phyloP scores from a whole-genome alignment of 306 rosid species.

The Adenanthera pavonina region DNA sequence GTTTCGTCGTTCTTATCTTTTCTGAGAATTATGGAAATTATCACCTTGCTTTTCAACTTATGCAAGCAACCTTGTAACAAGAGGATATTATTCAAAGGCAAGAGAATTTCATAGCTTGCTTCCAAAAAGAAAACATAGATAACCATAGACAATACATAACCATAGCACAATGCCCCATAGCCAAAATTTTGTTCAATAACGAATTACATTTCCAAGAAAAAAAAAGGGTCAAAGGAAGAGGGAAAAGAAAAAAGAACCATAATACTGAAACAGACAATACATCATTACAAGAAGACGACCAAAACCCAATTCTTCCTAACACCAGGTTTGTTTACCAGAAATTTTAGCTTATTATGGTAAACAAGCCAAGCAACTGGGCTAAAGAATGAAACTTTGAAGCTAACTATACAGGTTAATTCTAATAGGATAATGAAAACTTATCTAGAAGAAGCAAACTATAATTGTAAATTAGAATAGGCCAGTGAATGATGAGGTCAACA shows the following conservation, averaged over 20 bases:
- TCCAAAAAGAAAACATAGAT: not conserved
- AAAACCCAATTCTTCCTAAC: constrained; percentile 22
- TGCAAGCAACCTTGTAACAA: not conserved
- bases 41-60: not conserved
- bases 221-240: not conserved
- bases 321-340: constrained; percentile 34
- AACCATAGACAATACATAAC: not conserved
- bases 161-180: constrained; percentile 2
- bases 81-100: not conserved
- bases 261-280: constrained; percentile 36
- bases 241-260: not conserved
- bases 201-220: constrained; percentile 1
- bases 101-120: not conserved
- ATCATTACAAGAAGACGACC: constrained; percentile 29
- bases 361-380: constrained; percentile 38
- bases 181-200: constrained; percentile 7
- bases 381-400: constrained; percentile 62
- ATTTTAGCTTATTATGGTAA: not conserved
- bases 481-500: constrained; percentile 85
- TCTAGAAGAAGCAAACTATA: constrained; percentile 18
- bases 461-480: constrained; percentile 54
- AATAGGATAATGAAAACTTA: constrained; percentile 15
- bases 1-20: not conserved
- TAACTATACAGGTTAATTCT: constrained; percentile 68
- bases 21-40: not conserved